These are phyloP conservation scores for Bacidia rubella DNA, from an alignment of 495 filamentous ascomycete genomes.

Conservation along the genomic window DNA sequence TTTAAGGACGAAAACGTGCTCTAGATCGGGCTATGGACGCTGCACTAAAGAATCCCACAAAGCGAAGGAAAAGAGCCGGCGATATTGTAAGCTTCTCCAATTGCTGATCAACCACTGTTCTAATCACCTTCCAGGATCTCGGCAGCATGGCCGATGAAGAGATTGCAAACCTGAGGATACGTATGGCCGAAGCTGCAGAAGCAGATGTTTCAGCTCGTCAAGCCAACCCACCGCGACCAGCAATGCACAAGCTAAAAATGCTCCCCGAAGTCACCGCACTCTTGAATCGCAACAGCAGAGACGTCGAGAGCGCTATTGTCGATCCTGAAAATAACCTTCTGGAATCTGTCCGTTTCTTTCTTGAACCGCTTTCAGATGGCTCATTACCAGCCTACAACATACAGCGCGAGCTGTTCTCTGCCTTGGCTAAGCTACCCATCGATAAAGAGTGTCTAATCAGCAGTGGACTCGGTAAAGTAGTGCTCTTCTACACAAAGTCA, in stretches of 20 bases:
- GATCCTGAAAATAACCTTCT: conserved; percentile 93
- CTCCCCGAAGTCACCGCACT: conserved; percentile 82
- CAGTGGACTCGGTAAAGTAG: conserved; percentile 88
- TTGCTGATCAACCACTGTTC: conserved; percentile 7
- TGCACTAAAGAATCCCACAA: conserved; percentile 67
- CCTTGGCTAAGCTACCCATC: conserved; percentile 66
- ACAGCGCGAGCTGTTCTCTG: conserved; percentile 82
- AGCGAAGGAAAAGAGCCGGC: conserved; percentile 72
- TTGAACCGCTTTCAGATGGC: conserved; percentile 88
- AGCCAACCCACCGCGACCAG: conserved; percentile 48
- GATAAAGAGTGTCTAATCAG: conserved; percentile 79
- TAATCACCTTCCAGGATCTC: conserved; percentile 50
- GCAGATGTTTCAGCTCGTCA: conserved; percentile 70
- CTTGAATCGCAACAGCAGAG: conserved; percentile 64
- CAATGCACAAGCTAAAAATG: conserved; percentile 85
- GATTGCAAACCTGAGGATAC: conserved; percentile 73
- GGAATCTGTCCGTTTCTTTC: conserved; percentile 89
- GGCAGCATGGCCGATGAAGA: conserved; percentile 79
- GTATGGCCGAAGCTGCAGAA: conserved; percentile 86
- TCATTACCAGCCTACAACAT: conserved; percentile 91
- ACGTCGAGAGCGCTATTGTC: conserved; percentile 63
- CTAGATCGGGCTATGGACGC: conserved; percentile 79
- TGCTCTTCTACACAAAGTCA: conserved; percentile 92
- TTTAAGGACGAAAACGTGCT: conserved; percentile 56
- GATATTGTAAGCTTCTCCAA: conserved; percentile 64